A percentile compares a stretch with the other conserved stretches of the same genome.
phyloP scores from a whole-genome alignment of 1,284 basidiomycete genomes.

The Apiotrichum akiyoshidainum region DNA sequence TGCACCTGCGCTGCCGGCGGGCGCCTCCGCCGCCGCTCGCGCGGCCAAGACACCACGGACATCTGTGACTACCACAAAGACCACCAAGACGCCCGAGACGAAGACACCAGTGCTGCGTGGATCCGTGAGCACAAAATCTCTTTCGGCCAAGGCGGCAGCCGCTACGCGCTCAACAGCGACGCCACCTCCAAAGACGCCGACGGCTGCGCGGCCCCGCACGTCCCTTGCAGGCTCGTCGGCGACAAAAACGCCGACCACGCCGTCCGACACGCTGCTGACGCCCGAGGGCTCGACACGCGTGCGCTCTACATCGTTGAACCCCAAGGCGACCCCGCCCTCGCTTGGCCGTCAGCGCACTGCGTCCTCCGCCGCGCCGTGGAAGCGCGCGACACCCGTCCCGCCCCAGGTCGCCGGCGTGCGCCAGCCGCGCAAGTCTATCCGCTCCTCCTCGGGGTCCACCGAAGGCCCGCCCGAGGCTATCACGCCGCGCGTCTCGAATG shows the following conservation, averaged over 20 bases:
- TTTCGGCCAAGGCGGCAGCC: background rate
- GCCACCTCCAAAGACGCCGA: background rate
- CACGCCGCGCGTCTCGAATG: conserved; percentile 29
- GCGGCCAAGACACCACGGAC: background rate
- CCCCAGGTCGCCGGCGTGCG: conserved; percentile 18
- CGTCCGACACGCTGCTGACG: conserved; percentile 3
- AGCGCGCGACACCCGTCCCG: conserved; percentile 22
- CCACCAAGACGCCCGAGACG: conserved; percentile 9
- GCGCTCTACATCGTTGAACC: conserved; percentile 13
- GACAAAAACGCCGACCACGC: conserved; percentile 5
- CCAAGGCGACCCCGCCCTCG: conserved; percentile 5
- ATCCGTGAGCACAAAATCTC: conserved; percentile 9
- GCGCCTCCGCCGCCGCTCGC: background rate
- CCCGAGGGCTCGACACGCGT: background rate
- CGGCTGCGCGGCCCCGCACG: conserved; percentile 4
- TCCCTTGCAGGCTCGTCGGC: background rate
- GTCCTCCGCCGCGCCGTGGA: conserved; percentile 15
- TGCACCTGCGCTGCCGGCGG: background rate
- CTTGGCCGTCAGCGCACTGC: conserved; percentile 13
- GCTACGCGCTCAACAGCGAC: background rate
- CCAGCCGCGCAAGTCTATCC: conserved; percentile 14
- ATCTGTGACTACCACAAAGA: conserved; percentile 5
- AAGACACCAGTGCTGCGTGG: background rate
- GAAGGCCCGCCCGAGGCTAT: conserved; percentile 32
- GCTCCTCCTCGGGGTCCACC: conserved; percentile 34